phyloP scores from a whole-genome alignment of 106 monocot species.

The Apostasia shenzhenica region DNA sequence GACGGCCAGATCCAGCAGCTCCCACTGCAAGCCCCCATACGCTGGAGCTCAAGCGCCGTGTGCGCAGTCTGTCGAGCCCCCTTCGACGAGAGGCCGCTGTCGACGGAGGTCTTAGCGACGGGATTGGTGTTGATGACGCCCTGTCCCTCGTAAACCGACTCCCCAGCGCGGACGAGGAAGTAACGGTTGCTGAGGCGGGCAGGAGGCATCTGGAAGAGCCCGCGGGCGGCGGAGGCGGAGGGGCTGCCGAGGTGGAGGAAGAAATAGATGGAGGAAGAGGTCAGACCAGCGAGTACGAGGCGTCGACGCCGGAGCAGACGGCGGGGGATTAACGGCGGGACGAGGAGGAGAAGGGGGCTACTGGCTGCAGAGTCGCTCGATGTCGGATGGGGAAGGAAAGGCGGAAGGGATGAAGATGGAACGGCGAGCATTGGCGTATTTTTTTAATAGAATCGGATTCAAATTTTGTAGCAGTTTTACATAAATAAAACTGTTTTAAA shows the following conservation, averaged over 20 bases:
- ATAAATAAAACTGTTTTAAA: too few species aligned
- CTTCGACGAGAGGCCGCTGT: slow-evolving; percentile 69
- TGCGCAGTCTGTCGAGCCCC: slow-evolving; percentile 44
- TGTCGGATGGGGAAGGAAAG: slow-evolving; percentile 1
- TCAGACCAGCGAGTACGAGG: slow-evolving; percentile 7
- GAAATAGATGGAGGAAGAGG: slow-evolving; percentile 11
- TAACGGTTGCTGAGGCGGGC: slow-evolving; percentile 34
- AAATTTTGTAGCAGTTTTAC: too few species aligned
- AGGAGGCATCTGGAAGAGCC: slow-evolving; percentile 53
- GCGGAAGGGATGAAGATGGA: slow-evolving; percentile 3
- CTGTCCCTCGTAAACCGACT: slow-evolving; percentile 66
- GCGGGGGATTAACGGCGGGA: slow-evolving; percentile 7
- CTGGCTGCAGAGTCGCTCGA: not conserved
- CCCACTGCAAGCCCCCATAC: slow-evolving; percentile 71
- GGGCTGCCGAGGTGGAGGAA: not conserved
- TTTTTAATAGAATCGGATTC: too few species aligned
- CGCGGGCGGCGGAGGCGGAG: slow-evolving; percentile 20
- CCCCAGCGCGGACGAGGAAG: slow-evolving; percentile 82
- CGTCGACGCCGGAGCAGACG: not conserved
- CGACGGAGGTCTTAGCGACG: slow-evolving; percentile 80
- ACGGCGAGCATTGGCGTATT: not conserved
- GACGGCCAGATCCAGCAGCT: slow-evolving; percentile 97
- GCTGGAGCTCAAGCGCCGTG: slow-evolving; percentile 55
- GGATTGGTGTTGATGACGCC: slow-evolving; percentile 74
- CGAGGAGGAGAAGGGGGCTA: not conserved